Base-by-base conservation (phyloP, 306 rosid species). In the Amphicarpaea edgeworthii region DNA sequence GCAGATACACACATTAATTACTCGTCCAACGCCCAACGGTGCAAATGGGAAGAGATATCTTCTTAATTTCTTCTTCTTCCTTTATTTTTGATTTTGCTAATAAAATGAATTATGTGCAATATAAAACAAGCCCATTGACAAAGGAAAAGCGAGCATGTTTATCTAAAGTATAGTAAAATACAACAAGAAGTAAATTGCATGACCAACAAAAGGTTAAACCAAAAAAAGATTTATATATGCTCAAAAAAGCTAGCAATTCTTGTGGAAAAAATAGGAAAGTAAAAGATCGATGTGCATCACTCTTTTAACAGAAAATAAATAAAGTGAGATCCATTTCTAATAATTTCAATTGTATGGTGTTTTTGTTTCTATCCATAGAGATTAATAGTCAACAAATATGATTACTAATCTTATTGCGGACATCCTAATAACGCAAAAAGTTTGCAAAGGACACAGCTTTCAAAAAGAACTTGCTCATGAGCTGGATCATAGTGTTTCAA, bases 351-450 rank as follows among this genome's bases (percentile, higher is more conserved):
- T 21, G 43, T 30, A 28, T 66, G 61, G 70, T 70, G 32, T 72
- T 34, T 73, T 77, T 77, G 66, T 72, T 70, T 75, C 40, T 54
- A 69, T 38, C 61, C 60, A 7, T 64, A 42, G 72, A 51, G 78
- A 73, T 87, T 85, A n/a, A n/a, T n/a, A 82, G 93, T 91, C 93
- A 91, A 88, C 89, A 84, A 79, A 55, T 65, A 87, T 91, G 88
- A 88, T 87, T 82, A 82, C 83, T 50, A 40, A 65, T 59, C 46
- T 80, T 77, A 80, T 32, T 54, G 89, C 23, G 59, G 79, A 87
- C 91, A 88, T 88, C 72, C 72, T 85, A 50, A 34, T n/a, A n/a
- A 40, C 54, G 23, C 16, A 24, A 76, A 77, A 74, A 40, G 77
- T 72, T 60, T 30, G 21, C 42, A 62, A 16, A 70, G 53, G 82